Percentiles rank a stretch among this genome's conserved stretches.
Evolutionary conservation across 371 early-diverging fungal species (phyloP).

Genomic region (Syncephalastrum sp.): DNA sequence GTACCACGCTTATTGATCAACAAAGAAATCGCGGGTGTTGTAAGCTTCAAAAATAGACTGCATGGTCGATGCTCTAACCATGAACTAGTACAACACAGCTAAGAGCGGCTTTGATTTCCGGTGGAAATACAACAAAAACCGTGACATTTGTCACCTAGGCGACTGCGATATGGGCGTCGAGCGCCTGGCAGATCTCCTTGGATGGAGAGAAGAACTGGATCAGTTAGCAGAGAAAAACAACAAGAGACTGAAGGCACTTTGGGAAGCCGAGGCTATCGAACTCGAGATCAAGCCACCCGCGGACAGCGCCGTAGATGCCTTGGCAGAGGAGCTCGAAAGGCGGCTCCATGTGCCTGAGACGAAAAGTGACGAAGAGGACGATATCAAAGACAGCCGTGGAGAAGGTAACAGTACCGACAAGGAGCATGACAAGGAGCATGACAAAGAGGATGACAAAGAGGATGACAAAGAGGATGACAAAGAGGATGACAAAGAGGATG

Average conservation of each 20-base stretch:
- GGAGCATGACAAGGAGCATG: too few species aligned
- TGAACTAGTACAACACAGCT: conserved; percentile 15
- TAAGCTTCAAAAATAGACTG: conserved; percentile 14
- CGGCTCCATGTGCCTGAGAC: conserved; percentile 22
- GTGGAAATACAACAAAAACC: conserved; percentile 59
- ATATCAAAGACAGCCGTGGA: too few species aligned
- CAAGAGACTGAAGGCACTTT: conserved; percentile 44
- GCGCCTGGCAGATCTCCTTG: conserved; percentile 43
- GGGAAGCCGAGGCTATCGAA: conserved; percentile 40
- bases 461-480: too few species aligned
- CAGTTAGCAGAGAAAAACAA: conserved; percentile 28
- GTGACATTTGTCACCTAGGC: conserved; percentile 79
- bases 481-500: too few species aligned
- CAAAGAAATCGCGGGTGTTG: conserved; percentile 74
- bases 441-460: too few species aligned
- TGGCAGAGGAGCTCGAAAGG: conserved; percentile 35
- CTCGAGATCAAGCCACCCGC: conserved; percentile 10
- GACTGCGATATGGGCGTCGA: conserved; percentile 80
- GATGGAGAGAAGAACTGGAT: conserved; percentile 50
- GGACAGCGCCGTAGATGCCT: conserved; percentile 25
- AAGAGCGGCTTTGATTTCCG: conserved; percentile 82
- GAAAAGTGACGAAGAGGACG: too few species aligned
- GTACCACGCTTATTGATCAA: conserved; percentile 91
- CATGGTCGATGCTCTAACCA: not conserved
- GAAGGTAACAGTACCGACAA: too few species aligned